Base-by-base conservation (phyloP, 345 rosid genomes). In the Ceriops zippeliana region DNA sequence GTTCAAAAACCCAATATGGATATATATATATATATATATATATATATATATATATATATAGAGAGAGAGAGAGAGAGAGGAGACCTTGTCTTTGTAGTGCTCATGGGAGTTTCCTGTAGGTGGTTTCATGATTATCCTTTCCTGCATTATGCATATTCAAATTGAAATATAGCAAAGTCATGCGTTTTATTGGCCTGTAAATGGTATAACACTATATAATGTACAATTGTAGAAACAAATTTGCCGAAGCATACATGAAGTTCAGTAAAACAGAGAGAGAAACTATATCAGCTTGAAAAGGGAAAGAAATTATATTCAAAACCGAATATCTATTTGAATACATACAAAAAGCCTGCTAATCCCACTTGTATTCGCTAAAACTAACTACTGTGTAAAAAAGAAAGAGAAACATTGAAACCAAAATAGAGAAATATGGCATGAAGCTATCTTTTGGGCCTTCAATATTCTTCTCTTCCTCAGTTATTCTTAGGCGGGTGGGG, bases 401-500 rank as follows among this genome's bases (percentile, higher is more conserved):
- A 70, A 22, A 26, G 47, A 70, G 24, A 53, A 53, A 62, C 10
- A 53, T 26, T 2, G n/a, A 49, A 37, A 59, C 63, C 56, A 63
- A 59, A 78, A 70, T 52, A 66, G 70, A 46, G 61, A 70, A 34
- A 21, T 63, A 65, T 52, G 49, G 32, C 34, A 63, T 1, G 10
- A 51, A 53, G 61, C 47, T 51, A 31, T 62, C 52, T 59, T 49
- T 59, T 37, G 34, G 60, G 58, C 30, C 7, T 38, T 70, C 65
- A 28, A 58, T 49, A 9, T 22, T 38, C 52, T 65, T 73, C 73
- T 52, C 52, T 68, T 75, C 77, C 73, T 80, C 77, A 84, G 65
- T 86, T 86, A 67, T 84, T 79, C 71, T 67, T 82, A 31, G 88
- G 88, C 26, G 86, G 85, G 49, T 86, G 88, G 46, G 83, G 60